A percentile compares a stretch with the other conserved stretches of the same genome.
These are phyloP conservation scores for Pichia sp. DNA, from an alignment of 1,139 yeast species.

Conservation along the genomic window DNA sequence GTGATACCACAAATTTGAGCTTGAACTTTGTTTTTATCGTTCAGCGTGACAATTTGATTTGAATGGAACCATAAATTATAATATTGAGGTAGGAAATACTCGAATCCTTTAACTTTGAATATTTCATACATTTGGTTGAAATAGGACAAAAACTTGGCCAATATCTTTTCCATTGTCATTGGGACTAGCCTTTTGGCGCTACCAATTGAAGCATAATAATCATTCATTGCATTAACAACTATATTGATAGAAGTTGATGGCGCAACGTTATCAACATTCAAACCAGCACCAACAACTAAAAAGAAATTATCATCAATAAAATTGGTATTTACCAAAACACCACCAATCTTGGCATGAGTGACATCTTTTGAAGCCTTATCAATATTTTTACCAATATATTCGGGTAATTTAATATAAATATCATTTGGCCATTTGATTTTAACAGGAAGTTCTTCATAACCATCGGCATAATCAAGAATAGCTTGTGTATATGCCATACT, in stretches of 20 bases:
- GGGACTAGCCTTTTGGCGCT: conserved; percentile 28
- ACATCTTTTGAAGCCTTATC: conserved; percentile 28
- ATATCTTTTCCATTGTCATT: conserved; percentile 45
- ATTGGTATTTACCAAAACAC: conserved; percentile 77
- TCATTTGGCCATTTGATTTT: conserved; percentile 97
- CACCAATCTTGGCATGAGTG: conserved; percentile 71
- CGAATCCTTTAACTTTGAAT: conserved; percentile 59
- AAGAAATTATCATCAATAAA: conserved; percentile 45
- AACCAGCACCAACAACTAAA: conserved; percentile 76
- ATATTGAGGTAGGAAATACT: conserved; percentile 62
- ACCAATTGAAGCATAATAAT: conserved; percentile 25
- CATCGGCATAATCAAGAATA: conserved; percentile 48
- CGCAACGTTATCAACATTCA: conserved; percentile 76
- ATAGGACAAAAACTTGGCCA: conserved; percentile 63
- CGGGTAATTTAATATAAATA: conserved; percentile 66
- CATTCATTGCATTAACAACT: conserved; percentile 55
- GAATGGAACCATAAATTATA: conserved; percentile 83
- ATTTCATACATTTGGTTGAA: conserved; percentile 53
- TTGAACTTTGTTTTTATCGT: conserved; percentile 35
- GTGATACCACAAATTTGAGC: conserved; percentile 79
- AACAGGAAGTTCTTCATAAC: conserved; percentile 50
- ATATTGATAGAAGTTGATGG: conserved; percentile 86
- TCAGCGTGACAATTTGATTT: conserved; percentile 49
- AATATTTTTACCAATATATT: conserved; percentile 29
- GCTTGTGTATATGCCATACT: conserved; percentile 82